These are phyloP conservation scores for Durusdinium trenchii DNA, from an alignment of 73 alveolate genomes.

Conservation along the genomic window DNA sequence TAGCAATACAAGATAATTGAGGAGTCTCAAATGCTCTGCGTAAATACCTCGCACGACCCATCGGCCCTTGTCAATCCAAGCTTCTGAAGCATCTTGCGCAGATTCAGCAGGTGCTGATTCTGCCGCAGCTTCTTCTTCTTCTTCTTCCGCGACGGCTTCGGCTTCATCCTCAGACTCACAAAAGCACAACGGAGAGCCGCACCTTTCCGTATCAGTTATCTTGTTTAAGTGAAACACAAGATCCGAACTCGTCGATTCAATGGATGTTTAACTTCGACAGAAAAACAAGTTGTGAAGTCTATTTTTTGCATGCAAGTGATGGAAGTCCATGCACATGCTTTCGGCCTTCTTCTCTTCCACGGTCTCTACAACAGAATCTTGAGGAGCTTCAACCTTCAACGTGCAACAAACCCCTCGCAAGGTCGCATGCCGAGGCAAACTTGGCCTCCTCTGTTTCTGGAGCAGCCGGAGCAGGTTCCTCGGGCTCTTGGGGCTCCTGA, in stretches of 20 bases:
- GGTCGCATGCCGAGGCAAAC: not conserved
- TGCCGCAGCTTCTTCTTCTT: constrained; percentile 8
- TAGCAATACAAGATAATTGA: not conserved
- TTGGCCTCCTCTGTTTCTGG: not conserved
- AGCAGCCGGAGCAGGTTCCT: not conserved
- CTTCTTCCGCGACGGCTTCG: not conserved
- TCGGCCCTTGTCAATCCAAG: not conserved
- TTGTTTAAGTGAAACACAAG: not conserved
- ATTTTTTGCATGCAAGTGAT: not conserved
- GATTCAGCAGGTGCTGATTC: constrained; percentile 21
- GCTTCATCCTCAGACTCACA: not conserved
- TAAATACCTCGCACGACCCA: not conserved
- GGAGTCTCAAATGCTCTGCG: not conserved
- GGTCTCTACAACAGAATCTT: not conserved
- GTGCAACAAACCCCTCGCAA: no score
- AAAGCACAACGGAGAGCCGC: not conserved
- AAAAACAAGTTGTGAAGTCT: no score
- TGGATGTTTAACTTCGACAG: not conserved
- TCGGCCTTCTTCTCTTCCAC: not conserved
- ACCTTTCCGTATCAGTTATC: not conserved
- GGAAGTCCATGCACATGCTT: not conserved
- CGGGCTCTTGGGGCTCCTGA: not conserved
- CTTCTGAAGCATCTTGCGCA: constrained; percentile 9
- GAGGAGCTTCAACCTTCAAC: constrained; percentile 10
- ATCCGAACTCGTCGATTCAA: not conserved